Base-by-base conservation (phyloP, 1,284 basidiomycete genomes). In the Chalciporus piperatoides region DNA sequence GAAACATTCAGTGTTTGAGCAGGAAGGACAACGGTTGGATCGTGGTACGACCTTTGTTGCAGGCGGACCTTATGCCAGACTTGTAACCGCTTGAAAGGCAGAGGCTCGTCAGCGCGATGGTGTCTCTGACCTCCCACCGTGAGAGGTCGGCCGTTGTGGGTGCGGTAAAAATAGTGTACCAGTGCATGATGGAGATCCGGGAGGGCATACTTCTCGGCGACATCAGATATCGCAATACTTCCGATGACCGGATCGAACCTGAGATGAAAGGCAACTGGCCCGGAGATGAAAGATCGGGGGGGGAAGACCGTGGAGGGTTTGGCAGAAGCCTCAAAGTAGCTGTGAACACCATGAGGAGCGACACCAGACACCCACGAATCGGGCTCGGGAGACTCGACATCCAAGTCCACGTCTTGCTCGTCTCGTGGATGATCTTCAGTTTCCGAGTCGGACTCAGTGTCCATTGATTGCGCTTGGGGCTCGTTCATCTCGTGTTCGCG, bases 201-300 rank as follows among this genome's bases (percentile, higher is more conserved):
- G 15, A 42, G 41, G 41, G 11, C 0, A 6, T 19, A 30, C 27
- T 21, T n/a, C n/a, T n/a, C n/a, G n/a, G n/a, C n/a, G n/a, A n/a
- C n/a, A 4, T 62, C 53, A 21, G 61, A 58, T 12, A 69, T 47
- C 3, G 51, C 19, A 19, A 63, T 50, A 30, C 45, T 27, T 21
- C 48, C 46, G 7, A 47, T 51, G 11, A 35, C 54, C 7, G 61
- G 61, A 44, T 61, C 49, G 17, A 55, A 51, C 17, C 46, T 57
- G 6, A 69, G 51, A 48, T 63, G 60, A 45, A 68, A 59, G 7
- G 59, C 63, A 1, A 56, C 55, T 8, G 52, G 40, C 2, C 45
- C 23, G 17, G 39, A 46, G 10, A 54, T 33, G 27, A 61, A 57
- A 10, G 56, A 32, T 30, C 33, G 15, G 64, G 58, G 9, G 56